Conservation (phyloP, 106 monocot species). For the Narthecium ossifragum region DNA sequence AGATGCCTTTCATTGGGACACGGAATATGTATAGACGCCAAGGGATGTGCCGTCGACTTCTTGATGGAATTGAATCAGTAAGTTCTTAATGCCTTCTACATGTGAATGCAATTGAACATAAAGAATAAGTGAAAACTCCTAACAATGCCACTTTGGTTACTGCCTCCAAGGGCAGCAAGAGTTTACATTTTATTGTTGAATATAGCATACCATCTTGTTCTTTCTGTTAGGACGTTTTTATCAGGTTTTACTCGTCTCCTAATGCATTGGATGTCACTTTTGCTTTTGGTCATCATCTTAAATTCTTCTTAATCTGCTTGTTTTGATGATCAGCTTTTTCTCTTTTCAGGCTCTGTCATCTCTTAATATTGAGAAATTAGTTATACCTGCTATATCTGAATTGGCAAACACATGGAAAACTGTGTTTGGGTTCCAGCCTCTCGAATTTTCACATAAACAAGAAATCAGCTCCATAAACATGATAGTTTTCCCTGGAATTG, state of each 20-base stretch:
- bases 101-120: too few relatives aligned
- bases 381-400: conserved; percentile 93
- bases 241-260: not conserved
- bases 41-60: conserved; percentile 86
- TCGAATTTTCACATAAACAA: conserved; percentile 39
- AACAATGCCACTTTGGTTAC: not conserved
- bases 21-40: conserved; percentile 73
- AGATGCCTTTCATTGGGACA: conserved; percentile 97
- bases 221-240: not conserved
- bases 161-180: not conserved
- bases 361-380: conserved; percentile 57
- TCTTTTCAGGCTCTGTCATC: conserved; percentile 65
- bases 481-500: conserved; percentile 80
- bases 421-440: conserved; percentile 69
- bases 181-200: not conserved
- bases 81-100: not conserved
- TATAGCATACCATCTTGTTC: not conserved
- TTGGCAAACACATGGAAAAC: conserved; percentile 72
- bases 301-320: not conserved
- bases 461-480: conserved; percentile 65
- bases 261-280: not conserved
- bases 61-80: conserved; percentile 72
- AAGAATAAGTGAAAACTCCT: too few relatives aligned
- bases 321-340: not conserved
- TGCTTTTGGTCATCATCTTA: too few relatives aligned